Conservation (phyloP, 805 yeast genomes). For the Cyberlindnera veronae region DNA sequence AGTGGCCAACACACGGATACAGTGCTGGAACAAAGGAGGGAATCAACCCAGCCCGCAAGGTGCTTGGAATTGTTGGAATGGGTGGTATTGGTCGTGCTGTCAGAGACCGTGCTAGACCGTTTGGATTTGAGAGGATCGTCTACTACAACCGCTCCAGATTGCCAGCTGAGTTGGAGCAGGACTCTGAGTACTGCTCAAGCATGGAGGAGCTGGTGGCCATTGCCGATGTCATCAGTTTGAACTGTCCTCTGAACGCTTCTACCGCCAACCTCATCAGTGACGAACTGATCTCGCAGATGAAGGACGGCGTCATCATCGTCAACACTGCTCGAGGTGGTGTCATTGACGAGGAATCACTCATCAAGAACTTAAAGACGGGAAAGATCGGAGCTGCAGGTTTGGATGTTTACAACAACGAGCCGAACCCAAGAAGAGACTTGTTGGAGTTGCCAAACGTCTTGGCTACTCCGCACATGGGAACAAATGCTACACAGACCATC, state of each 20-base stretch:
- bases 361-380: conserved; percentile 39
- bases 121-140: conserved; percentile 52
- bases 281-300: conserved; percentile 34
- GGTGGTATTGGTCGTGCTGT: conserved; percentile 55
- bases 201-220: conserved; percentile 29
- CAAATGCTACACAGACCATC: conserved; percentile 44
- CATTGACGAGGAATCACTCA: conserved; percentile 46
- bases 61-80: conserved; percentile 52
- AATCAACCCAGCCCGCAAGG: conserved; percentile 44
- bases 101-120: conserved; percentile 41
- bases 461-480: conserved; percentile 57
- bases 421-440: conserved; percentile 30
- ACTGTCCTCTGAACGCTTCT: conserved; percentile 50
- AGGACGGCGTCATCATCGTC: conserved; percentile 43
- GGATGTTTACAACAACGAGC: conserved; percentile 57
- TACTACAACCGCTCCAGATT: conserved; percentile 47
- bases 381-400: conserved; percentile 50
- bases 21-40: conserved; percentile 37
- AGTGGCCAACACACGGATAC: conserved; percentile 29
- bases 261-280: conserved; percentile 46
- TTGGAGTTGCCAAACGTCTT: conserved; percentile 36
- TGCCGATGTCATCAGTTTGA: conserved; percentile 50
- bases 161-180: conserved; percentile 42
- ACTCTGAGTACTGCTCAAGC: conserved; percentile 30
- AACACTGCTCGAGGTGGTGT: conserved; percentile 56